A percentile compares a stretch with the other conserved stretches of the same genome.
Evolutionary conservation across 441 rosid species (phyloP).

Genomic region (Erysimum cheiri): DNA sequence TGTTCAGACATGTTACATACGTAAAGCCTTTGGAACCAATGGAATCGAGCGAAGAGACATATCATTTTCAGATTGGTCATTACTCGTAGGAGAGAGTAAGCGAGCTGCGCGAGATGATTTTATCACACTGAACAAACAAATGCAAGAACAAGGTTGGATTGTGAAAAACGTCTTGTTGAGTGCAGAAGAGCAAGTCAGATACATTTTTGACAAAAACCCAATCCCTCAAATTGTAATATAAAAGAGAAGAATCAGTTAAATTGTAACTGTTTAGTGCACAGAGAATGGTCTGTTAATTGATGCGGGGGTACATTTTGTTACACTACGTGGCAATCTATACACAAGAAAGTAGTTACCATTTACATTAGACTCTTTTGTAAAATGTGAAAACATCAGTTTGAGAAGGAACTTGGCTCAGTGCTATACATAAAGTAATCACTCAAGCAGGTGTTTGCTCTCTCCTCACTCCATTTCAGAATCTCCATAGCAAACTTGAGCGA

Average conservation of each 20-base stretch:
- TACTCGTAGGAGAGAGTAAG: slow-evolving; percentile 22
- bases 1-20: slow-evolving; percentile 42
- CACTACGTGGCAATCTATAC: slow-evolving; percentile 38
- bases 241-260: slow-evolving; percentile 23
- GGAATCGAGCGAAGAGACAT: slow-evolving; percentile 8
- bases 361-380: slow-evolving; percentile 32
- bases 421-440: slow-evolving; percentile 85
- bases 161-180: slow-evolving; percentile 67
- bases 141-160: slow-evolving; percentile 70
- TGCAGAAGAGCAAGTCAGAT: slow-evolving; percentile 65
- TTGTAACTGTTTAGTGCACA: slow-evolving; percentile 25
- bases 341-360: slow-evolving; percentile 33
- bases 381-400: slow-evolving; percentile 50
- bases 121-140: slow-evolving; percentile 53
- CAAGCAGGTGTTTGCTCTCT: slow-evolving; percentile 67
- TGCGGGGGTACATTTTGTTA: not conserved
- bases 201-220: slow-evolving; percentile 62
- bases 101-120: slow-evolving; percentile 42
- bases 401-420: slow-evolving; percentile 84
- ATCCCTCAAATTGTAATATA: slow-evolving; percentile 33
- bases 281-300: slow-evolving; percentile 32
- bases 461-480: slow-evolving; percentile 96
- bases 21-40: slow-evolving; percentile 30
- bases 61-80: slow-evolving; percentile 31
- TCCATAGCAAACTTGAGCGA: slow-evolving; percentile 86